A percentile compares a stretch with the other conserved stretches of the same genome.
Evolutionary conservation across 345 rosid species (phyloP).

Genomic region (Eucalyptus albens): DNA sequence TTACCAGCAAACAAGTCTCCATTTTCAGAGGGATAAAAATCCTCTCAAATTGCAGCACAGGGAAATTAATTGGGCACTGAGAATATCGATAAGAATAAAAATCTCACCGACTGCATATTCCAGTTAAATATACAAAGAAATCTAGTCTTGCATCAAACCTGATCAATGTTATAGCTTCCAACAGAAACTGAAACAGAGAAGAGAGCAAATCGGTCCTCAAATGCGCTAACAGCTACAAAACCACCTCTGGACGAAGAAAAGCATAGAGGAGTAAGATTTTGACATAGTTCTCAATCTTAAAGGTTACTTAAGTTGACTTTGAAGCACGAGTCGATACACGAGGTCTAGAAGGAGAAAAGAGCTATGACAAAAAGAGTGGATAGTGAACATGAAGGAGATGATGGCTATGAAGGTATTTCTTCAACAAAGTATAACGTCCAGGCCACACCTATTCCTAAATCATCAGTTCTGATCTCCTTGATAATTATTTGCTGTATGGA

Average conservation of each 20-base stretch:
- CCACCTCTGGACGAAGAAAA: conserved; percentile 35
- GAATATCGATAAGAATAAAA: background rate
- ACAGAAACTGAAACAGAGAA: conserved; percentile 62
- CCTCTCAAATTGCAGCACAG: conserved; percentile 26
- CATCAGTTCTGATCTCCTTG: background rate
- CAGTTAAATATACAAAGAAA: background rate
- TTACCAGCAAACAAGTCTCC: conserved; percentile 17
- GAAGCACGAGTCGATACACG: background rate
- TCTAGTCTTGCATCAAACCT: conserved; percentile 17
- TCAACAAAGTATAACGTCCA: background rate
- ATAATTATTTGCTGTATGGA: background rate
- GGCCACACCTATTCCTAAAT: background rate
- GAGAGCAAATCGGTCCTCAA: conserved; percentile 64
- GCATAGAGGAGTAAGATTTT: background rate
- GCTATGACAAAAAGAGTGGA: background rate
- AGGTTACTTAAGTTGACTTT: background rate
- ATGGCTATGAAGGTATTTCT: background rate
- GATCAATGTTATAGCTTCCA: conserved; percentile 49
- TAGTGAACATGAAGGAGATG: background rate
- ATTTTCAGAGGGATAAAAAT: conserved; percentile 65
- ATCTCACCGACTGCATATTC: background rate
- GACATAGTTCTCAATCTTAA: background rate
- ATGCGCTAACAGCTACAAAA: conserved; percentile 69
- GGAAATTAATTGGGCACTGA: background rate
- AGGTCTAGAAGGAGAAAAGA: background rate